phyloP scores from a whole-genome alignment of 768 basidiomycete genomes.

The Leccinum sublutescens region DNA sequence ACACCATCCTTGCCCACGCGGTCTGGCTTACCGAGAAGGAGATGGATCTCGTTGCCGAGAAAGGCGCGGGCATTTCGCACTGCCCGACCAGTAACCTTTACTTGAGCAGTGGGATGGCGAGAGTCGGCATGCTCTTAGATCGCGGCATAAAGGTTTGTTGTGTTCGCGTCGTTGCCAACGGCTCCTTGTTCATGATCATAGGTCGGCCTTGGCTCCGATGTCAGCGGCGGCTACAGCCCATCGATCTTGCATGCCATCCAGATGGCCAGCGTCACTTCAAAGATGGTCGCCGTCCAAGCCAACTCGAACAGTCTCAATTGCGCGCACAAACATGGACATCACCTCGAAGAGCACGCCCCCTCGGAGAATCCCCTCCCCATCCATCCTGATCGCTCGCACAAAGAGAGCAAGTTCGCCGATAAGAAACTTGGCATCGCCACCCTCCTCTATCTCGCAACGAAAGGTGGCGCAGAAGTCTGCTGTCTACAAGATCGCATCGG shows the following conservation, averaged over 20 bases:
- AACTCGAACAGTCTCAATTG: slow-evolving; percentile 11
- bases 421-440: slow-evolving; percentile 71
- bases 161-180: not conserved
- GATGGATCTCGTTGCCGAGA: slow-evolving; percentile 62
- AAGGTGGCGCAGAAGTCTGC: slow-evolving; percentile 88
- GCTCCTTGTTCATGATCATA: slow-evolving; percentile 28
- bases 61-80: slow-evolving; percentile 79
- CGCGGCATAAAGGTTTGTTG: slow-evolving; percentile 73
- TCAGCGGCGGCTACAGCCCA: slow-evolving; percentile 81
- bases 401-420: slow-evolving; percentile 41
- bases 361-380: not conserved
- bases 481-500: slow-evolving; percentile 66
- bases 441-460: slow-evolving; percentile 85
- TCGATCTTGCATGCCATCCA: slow-evolving; percentile 78
- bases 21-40: slow-evolving; percentile 77
- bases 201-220: slow-evolving; percentile 95
- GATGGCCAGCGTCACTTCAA: slow-evolving; percentile 77
- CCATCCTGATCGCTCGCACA: slow-evolving; percentile 1
- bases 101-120: slow-evolving; percentile 80
- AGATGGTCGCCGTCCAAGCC: slow-evolving; percentile 59
- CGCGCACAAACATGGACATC: not conserved
- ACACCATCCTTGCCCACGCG: slow-evolving; percentile 88
- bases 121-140: slow-evolving; percentile 77
- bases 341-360: not conserved
- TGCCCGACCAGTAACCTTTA: slow-evolving; percentile 96